phyloP scores from a whole-genome alignment of 768 basidiomycete species.

The Lyophyllum semitale region DNA sequence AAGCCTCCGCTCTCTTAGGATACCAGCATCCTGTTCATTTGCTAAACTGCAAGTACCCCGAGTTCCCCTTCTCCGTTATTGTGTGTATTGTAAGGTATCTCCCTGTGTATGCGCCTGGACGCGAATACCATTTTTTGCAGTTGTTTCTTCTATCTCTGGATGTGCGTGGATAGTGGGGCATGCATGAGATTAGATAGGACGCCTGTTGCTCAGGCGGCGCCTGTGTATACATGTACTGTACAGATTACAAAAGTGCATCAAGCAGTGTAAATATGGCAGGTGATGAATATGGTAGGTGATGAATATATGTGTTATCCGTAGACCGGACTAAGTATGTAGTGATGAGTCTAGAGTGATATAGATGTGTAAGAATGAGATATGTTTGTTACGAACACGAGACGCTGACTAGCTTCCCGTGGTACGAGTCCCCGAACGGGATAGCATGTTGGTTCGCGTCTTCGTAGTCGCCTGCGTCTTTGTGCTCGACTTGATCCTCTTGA shows the following conservation, averaged over 20 bases:
- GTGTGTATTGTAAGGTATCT: not conserved
- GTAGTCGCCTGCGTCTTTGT: conserved; percentile 18
- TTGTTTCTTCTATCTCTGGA: no score
- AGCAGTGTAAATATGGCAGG: not conserved
- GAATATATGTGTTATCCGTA: not conserved
- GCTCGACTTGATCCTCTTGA: conserved; percentile 19
- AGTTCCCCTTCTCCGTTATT: not conserved
- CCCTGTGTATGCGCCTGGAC: not conserved
- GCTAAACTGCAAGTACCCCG: conserved; percentile 18
- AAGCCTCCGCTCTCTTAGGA: conserved; percentile 23
- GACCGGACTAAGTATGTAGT: not conserved
- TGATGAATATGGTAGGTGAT: not conserved
- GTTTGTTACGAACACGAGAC: conserved; percentile 41
- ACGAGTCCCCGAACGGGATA: conserved; percentile 60
- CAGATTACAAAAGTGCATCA: not conserved
- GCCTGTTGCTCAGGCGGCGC: no score
- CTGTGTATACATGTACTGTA: not conserved
- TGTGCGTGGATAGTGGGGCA: no score
- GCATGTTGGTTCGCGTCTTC: conserved; percentile 6
- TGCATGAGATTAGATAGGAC: no score
- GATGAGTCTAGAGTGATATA: not conserved
- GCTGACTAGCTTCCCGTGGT: conserved; percentile 50
- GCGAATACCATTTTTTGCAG: not conserved
- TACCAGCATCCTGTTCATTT: conserved; percentile 40
- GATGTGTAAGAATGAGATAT: not conserved